Conservation (phyloP, 345 rosid species). For the Eucalyptus sp. region DNA sequence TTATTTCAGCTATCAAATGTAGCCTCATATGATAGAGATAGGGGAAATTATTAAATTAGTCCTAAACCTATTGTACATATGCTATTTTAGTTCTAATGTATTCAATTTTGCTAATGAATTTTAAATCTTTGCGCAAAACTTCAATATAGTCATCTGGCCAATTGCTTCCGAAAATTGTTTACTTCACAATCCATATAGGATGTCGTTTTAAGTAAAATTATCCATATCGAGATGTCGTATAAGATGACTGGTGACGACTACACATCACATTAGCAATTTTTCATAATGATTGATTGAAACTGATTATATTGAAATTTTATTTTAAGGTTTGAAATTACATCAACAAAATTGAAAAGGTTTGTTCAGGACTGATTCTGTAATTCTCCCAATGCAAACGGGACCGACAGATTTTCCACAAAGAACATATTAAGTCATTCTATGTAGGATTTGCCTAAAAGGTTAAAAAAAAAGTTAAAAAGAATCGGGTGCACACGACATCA, state of each 20-base stretch:
- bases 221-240: rapidly evolving
- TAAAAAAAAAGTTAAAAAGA: not conserved
- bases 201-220: too few species aligned
- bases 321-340: not conserved
- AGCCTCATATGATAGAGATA: too few species aligned
- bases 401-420: not conserved
- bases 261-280: rapidly evolving
- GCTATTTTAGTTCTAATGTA: not conserved
- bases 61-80: too few species aligned
- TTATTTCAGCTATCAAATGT: too few species aligned
- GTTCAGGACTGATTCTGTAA: not conserved
- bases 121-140: not conserved
- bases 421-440: not conserved
- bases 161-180: too few species aligned
- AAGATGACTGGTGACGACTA: rapidly evolving
- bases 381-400: not conserved
- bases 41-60: too few species aligned
- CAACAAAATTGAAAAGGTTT: not conserved
- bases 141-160: rapidly evolving
- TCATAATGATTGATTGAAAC: rapidly evolving
- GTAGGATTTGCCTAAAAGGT: not conserved
- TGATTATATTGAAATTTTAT: too few species aligned
- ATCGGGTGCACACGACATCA: not conserved
- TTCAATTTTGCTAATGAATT: too few species aligned
- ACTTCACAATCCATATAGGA: rapidly evolving